Evolutionary conservation across 2,329 filamentous ascomycete species (phyloP), one percentile per base, ranked within the genome.

Genomic region (Exophiala sp.): DNA sequence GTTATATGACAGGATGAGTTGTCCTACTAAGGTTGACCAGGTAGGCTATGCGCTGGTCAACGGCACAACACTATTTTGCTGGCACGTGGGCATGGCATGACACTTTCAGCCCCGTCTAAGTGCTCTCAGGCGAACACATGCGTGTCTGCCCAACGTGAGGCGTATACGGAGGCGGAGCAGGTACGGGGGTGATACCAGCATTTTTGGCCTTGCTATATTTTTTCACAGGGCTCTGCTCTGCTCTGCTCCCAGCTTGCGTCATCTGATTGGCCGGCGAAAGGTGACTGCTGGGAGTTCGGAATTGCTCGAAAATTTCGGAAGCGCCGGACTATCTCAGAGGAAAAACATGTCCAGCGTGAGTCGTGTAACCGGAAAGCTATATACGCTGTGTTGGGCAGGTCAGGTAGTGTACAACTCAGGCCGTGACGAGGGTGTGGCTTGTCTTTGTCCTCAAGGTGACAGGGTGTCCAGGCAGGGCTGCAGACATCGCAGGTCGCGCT

Each of bases 71-170:
- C 41, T 7, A 24, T 24, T 12, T n/a, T 32, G 8, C 47, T 33
- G 24, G 50, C 51, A 55, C 48, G 52, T 52, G 52, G 55, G 45
- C 42, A 12, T 12, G 40, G 36, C 21, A 12, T 29, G 24, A 29
- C 29, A 21, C 29, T 34, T 38, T 29, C 40, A 47, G 40, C 38
- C 45, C 52, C 21, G 24, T 29, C n/a, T 40, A 29, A 40, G 45
- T 43, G 49, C 36, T 53, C 42, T 29, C 21, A 20, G 29, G 38
- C 9, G 16, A 45, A 18, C 4, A 35, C 48, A 55, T 60, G 57
- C 57, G 54, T 51, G 40, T 32, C 47, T 60, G 54, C 57, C 57
- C 57, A 60, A 60, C 38, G 51, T 60, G 57, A 57, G 57, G 54
- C 54, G 57, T 39, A 43, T 5, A 14, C 4, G 18, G 39, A 29